Percentiles rank a stretch among this genome's conserved stretches.
Evolutionary conservation across 345 rosid genomes (phyloP).

Genomic region (Triadica sebifera): DNA sequence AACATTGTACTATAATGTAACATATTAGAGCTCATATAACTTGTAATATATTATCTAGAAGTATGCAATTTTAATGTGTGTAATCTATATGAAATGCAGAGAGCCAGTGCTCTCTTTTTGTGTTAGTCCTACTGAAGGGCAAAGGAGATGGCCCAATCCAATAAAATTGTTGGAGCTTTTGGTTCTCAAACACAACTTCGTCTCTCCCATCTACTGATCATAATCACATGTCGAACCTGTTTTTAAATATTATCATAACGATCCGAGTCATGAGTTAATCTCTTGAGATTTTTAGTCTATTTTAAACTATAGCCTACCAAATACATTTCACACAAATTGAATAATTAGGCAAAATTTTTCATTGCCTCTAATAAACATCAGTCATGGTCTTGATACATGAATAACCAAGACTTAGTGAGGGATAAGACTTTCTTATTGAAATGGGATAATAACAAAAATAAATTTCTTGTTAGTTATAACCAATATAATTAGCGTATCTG

Average conservation of each 20-base stretch:
- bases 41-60: slow-evolving; percentile 5
- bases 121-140: not conserved
- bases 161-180: slow-evolving; percentile 1
- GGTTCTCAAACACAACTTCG: not conserved
- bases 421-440: too few species aligned
- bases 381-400: too few species aligned
- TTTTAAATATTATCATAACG: too few species aligned
- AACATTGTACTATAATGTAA: not conserved
- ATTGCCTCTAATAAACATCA: too few species aligned
- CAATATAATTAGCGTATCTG: not conserved
- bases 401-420: too few species aligned
- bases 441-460: too few species aligned
- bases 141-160: not conserved
- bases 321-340: too few species aligned
- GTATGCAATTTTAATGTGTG: not conserved
- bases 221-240: too few species aligned
- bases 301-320: too few species aligned
- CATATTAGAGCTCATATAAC: slow-evolving; percentile 9
- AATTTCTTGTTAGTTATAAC: not conserved
- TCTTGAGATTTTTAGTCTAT: too few species aligned
- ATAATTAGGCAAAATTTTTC: too few species aligned
- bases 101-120: not conserved
- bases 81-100: not conserved
- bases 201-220: not conserved
- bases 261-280: too few species aligned